Evolutionary conservation across 1,284 basidiomycete species (phyloP).

Genomic region (Gomphus sp.): DNA sequence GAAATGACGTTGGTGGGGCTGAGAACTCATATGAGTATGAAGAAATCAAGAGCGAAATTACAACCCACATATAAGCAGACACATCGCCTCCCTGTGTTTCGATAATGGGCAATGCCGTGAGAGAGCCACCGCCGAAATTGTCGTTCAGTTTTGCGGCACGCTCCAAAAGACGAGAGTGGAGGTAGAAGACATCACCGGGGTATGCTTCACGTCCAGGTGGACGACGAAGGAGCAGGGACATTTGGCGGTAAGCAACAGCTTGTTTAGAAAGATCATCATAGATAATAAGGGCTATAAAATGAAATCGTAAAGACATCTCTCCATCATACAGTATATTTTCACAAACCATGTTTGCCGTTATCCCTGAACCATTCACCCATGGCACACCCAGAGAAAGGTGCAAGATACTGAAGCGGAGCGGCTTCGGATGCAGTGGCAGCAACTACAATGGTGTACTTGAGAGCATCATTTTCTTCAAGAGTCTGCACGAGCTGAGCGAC

Average conservation of each 20-base stretch:
- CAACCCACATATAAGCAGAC: constrained; percentile 75
- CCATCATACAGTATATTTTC: background rate
- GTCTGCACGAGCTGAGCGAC: constrained; percentile 99
- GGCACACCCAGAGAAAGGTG: constrained; percentile 98
- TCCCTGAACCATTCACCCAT: constrained; percentile 99
- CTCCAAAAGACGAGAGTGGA: constrained; percentile 99
- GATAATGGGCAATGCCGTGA: constrained; percentile 98
- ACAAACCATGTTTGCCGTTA: constrained; percentile 87
- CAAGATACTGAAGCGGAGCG: constrained; percentile 97
- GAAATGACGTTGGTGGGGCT: constrained; percentile 80
- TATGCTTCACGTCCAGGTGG: constrained; percentile 99
- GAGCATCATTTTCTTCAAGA: constrained; percentile 98
- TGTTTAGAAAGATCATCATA: constrained; percentile 99
- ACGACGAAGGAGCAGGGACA: constrained; percentile 99
- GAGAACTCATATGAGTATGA: background rate
- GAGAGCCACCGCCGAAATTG: constrained; percentile 93
- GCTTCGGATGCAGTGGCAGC: constrained; percentile 99
- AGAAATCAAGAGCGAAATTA: constrained; percentile 4
- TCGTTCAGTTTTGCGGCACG: constrained; percentile 99
- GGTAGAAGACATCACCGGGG: constrained; percentile 99
- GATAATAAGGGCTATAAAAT: constrained; percentile 78
- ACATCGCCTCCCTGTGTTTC: constrained; percentile 99
- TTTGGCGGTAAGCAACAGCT: constrained; percentile 99
- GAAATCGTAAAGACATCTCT: constrained; percentile 11
- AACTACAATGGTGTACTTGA: constrained; percentile 99